phyloP scores from a whole-genome alignment of 169 alveolate genomes.

The Plasmodium adleri region DNA sequence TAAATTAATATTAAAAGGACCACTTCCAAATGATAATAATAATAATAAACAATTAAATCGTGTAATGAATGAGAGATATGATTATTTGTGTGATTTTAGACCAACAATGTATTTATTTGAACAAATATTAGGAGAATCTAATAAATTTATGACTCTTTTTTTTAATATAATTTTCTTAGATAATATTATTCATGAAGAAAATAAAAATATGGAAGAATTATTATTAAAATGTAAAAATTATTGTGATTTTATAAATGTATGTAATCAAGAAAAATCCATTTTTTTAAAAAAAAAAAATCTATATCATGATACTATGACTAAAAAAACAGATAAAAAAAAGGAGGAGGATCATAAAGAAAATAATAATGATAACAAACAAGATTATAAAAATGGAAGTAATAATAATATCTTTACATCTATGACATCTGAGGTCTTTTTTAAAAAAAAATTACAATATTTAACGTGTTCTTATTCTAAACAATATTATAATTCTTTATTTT shows the following conservation, averaged over 20 bases:
- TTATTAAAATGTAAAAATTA: conserved; percentile 30
- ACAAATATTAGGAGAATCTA: conserved; percentile 69
- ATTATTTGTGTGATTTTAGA: conserved; percentile 59
- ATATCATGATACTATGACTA: not conserved
- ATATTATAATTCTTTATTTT: conserved; percentile 9
- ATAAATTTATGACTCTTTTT: conserved; percentile 41
- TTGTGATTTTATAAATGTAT: conserved; percentile 37
- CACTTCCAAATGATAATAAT: conserved; percentile 40
- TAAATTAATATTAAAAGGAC: conserved; percentile 65
- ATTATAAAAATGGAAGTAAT: not conserved
- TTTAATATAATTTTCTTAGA: conserved; percentile 62
- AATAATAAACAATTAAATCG: conserved; percentile 46
- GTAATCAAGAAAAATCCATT: conserved; percentile 8
- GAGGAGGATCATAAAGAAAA: not conserved
- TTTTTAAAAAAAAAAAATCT: not conserved
- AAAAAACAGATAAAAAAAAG: not conserved
- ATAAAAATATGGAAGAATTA: conserved; percentile 22
- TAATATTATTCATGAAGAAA: conserved; percentile 65
- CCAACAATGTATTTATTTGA: conserved; percentile 73
- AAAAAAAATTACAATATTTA: conserved; percentile 49
- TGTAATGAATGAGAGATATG: conserved; percentile 68
- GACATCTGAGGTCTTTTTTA: conserved; percentile 25
- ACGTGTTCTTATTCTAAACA: conserved; percentile 67
- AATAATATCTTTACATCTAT: conserved; percentile 9
- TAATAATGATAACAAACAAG: not conserved